Evolutionary conservation across 257 asterid species (phyloP).

Genomic region (Thymus mandschuricus): DNA sequence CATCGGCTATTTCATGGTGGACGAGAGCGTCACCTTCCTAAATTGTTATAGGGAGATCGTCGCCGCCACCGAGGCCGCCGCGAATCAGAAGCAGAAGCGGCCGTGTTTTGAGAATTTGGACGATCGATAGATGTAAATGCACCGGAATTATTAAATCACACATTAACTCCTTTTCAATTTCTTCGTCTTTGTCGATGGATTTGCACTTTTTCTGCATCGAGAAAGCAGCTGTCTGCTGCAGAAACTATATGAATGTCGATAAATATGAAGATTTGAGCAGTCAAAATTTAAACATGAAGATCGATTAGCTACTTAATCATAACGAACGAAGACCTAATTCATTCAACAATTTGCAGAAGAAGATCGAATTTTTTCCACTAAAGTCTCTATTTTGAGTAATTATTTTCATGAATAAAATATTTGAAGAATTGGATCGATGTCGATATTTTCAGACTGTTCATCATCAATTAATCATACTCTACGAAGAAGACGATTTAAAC

Average conservation of each 20-base stretch:
- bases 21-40: conserved; percentile 37
- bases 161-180: neutral
- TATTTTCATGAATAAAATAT: too few species aligned
- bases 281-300: too few species aligned
- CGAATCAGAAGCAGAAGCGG: conserved; percentile 28
- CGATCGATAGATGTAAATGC: neutral
- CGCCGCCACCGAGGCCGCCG: conserved; percentile 24
- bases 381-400: too few species aligned
- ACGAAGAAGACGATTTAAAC: too few species aligned
- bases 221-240: neutral
- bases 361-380: too few species aligned
- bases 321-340: too few species aligned
- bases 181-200: neutral
- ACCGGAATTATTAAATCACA: neutral
- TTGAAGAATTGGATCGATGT: too few species aligned
- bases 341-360: too few species aligned
- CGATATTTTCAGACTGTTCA: too few species aligned
- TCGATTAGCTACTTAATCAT: neutral
- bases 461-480: too few species aligned
- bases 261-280: neutral
- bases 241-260: neutral
- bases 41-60: conserved; percentile 37
- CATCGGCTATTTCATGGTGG: conserved; percentile 39
- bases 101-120: conserved; percentile 15
- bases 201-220: neutral